Percentiles rank a stretch among this genome's conserved stretches.
Evolutionary conservation across 129 eudicot genomes (phyloP).

Genomic region (Logfia minima): DNA sequence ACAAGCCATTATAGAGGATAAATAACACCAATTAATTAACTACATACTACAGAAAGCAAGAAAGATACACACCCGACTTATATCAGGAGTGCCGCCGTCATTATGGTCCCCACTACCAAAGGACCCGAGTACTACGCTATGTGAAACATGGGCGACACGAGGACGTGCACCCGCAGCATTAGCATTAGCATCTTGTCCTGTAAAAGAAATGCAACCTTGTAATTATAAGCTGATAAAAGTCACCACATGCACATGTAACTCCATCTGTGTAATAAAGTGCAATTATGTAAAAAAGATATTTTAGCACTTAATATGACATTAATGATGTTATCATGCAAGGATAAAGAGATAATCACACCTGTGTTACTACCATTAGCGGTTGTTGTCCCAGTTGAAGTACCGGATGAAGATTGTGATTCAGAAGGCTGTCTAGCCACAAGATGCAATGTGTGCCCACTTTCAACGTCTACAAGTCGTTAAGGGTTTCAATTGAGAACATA

Average conservation of each 20-base stretch:
- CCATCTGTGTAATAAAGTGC: neutral
- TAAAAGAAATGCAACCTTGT: neutral
- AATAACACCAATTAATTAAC: neutral
- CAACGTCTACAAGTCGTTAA: conserved; percentile 61
- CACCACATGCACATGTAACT: neutral
- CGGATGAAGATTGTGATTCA: conserved; percentile 63
- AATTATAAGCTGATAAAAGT: neutral
- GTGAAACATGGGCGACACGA: conserved; percentile 81
- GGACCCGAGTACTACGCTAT: conserved; percentile 74
- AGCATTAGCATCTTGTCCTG: conserved; percentile 59
- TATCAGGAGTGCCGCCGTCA: conserved; percentile 60
- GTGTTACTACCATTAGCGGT: conserved; percentile 40
- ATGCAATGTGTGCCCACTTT: conserved; percentile 86
- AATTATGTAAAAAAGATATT: neutral
- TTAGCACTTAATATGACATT: neutral
- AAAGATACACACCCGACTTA: conserved; percentile 59
- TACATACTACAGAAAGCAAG: conserved; percentile 32
- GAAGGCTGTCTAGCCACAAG: conserved; percentile 86
- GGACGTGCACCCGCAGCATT: conserved; percentile 54
- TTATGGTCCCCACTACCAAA: conserved; percentile 74
- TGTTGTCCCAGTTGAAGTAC: conserved; percentile 40
- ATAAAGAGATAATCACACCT: conserved; percentile 34
- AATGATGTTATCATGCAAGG: neutral
- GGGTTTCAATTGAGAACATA: conserved; percentile 24
- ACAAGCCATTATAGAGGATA: neutral